phyloP scores from a whole-genome alignment of 2,329 filamentous ascomycete genomes.

The Epichloe baconii region DNA sequence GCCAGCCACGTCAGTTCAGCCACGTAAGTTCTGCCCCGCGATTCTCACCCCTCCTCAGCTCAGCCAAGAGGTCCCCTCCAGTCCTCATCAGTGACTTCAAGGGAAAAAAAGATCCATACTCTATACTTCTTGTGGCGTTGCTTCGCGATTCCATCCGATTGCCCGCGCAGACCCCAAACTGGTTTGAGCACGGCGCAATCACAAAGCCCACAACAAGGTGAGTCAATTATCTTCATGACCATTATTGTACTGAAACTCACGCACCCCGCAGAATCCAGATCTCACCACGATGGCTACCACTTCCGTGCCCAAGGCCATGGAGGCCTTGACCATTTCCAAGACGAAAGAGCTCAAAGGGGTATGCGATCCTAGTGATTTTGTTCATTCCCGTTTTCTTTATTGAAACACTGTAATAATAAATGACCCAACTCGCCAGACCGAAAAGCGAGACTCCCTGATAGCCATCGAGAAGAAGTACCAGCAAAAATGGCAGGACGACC shows the following conservation, averaged over 20 bases:
- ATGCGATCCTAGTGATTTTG: constrained; percentile 13
- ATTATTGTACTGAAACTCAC: neutral
- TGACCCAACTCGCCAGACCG: constrained; percentile 42
- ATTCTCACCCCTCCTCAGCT: constrained; percentile 20
- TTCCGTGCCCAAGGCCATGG: constrained; percentile 33
- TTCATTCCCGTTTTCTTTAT: neutral
- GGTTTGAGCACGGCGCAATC: constrained; percentile 5
- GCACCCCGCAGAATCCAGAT: neutral
- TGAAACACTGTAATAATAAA: neutral
- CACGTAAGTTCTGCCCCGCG: constrained; percentile 17
- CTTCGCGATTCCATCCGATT: constrained; percentile 5
- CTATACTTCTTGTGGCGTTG: neutral
- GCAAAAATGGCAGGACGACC: constrained; percentile 38
- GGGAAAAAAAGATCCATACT: neutral
- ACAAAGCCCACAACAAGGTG: neutral
- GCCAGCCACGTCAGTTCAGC: neutral
- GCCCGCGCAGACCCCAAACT: constrained; percentile 6
- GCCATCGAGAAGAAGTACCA: constrained; percentile 88
- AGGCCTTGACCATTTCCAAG: constrained; percentile 40
- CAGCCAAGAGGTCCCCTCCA: neutral
- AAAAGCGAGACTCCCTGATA: constrained; percentile 75
- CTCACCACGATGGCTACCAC: constrained; percentile 28
- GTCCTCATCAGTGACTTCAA: constrained; percentile 16
- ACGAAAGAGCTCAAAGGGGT: constrained; percentile 49
- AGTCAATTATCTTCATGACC: constrained; percentile 1